Percentiles rank a stretch among this genome's conserved stretches.
Conservation (phyloP, 495 filamentous ascomycete genomes). For the Sporormia fimetaria region DNA sequence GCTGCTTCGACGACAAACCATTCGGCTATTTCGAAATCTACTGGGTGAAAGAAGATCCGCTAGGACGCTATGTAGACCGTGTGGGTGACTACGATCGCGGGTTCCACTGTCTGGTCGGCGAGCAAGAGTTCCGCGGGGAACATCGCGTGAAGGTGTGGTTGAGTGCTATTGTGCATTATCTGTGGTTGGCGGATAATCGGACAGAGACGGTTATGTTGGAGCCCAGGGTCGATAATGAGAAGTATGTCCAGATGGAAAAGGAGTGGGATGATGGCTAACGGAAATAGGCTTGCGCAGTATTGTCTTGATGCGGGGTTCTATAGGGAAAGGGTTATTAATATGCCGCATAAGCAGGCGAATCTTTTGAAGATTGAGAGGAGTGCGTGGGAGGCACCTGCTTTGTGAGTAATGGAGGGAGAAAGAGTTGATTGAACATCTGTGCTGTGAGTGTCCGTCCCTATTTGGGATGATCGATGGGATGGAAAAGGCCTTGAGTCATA, state of each 20-base stretch:
- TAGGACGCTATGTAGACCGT: conserved; percentile 54
- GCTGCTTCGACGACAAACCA: conserved; percentile 86
- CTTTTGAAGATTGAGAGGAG: conserved; percentile 75
- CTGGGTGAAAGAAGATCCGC: conserved; percentile 87
- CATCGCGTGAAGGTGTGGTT: conserved; percentile 70
- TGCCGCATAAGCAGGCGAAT: conserved; percentile 88
- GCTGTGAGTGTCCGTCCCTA: too few relatives aligned
- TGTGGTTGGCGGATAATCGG: conserved; percentile 65
- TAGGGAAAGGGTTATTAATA: conserved; percentile 77
- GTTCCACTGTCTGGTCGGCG: conserved; percentile 77
- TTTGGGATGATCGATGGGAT: too few relatives aligned
- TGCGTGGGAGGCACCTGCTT: conserved; percentile 66
- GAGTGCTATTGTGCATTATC: conserved; percentile 73
- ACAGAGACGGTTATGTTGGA: conserved; percentile 77
- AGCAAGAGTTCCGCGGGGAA: conserved; percentile 77
- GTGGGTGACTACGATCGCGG: conserved; percentile 78
- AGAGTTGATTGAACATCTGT: too few relatives aligned
- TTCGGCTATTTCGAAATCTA: conserved; percentile 98
- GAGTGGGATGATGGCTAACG: conserved; percentile 1
- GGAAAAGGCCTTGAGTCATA: too few relatives aligned
- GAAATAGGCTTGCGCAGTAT: conserved; percentile 62
- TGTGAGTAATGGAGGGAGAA: conserved; percentile 38
- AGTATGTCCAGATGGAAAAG: conserved; percentile 43
- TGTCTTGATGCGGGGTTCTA: conserved; percentile 66
- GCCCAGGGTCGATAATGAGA: conserved; percentile 82